These are phyloP conservation scores for Russula lepida DNA, from an alignment of 768 basidiomycete genomes.

Conservation along the genomic window DNA sequence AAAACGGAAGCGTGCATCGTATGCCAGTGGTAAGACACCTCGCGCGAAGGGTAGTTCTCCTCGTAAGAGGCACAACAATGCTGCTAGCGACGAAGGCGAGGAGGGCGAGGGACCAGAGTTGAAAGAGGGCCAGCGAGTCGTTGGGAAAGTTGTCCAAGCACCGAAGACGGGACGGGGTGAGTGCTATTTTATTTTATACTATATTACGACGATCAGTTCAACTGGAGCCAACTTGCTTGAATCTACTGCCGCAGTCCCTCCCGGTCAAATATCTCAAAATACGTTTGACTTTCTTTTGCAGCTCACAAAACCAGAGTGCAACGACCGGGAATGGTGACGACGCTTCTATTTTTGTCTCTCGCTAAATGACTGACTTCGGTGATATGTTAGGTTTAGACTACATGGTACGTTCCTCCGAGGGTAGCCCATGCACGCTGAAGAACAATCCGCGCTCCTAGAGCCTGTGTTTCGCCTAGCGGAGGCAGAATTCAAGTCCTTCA, in stretches of 20 bases:
- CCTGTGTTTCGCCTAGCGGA: conserved; percentile 76
- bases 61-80: conserved; percentile 24
- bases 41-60: conserved; percentile 14
- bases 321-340: conserved; percentile 74
- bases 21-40: conserved; percentile 13
- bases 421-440: not conserved
- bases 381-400: conserved; percentile 63
- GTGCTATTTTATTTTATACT: conserved; percentile 24
- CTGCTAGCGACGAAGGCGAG: conserved; percentile 33
- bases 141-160: conserved; percentile 71
- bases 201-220: not conserved
- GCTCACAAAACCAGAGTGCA: conserved; percentile 65
- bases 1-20: conserved; percentile 27
- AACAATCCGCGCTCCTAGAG: conserved; percentile 34
- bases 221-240: too few species aligned
- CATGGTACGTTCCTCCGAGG: conserved; percentile 40
- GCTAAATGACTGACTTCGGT: not conserved
- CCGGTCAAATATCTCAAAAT: conserved; percentile 81
- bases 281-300: conserved; percentile 69
- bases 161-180: conserved; percentile 75
- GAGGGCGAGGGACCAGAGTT: conserved; percentile 36
- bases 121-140: conserved; percentile 58
- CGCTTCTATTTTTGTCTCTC: too few species aligned
- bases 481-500: conserved; percentile 82
- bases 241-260: conserved; percentile 45